phyloP scores from a whole-genome alignment of 2,329 filamentous ascomycete species.

The Pyricularia grisea region DNA sequence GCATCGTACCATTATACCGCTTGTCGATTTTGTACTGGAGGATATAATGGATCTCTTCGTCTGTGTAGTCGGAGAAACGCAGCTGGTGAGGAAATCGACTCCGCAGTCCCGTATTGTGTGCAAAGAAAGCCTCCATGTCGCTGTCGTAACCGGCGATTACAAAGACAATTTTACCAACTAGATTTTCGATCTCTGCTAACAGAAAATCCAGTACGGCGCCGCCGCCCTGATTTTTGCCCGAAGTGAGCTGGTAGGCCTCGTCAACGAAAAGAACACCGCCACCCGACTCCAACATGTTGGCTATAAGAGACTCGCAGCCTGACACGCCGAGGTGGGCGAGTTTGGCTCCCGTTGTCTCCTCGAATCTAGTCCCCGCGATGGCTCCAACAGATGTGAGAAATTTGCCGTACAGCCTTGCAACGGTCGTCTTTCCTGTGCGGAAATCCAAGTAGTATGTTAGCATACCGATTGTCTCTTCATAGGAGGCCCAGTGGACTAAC shows the following conservation, averaged over 20 bases:
- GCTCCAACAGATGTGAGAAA: conserved; percentile 54
- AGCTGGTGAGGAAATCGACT: conserved; percentile 60
- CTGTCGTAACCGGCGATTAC: conserved; percentile 65
- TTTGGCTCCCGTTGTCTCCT: conserved; percentile 59
- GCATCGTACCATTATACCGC: conserved; percentile 46
- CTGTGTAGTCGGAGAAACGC: conserved; percentile 60
- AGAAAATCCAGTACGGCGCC: conserved; percentile 59
- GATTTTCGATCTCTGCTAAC: conserved; percentile 63
- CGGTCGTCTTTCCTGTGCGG: conserved; percentile 58
- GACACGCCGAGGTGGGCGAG: conserved; percentile 54
- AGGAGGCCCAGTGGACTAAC: conserved; percentile 9
- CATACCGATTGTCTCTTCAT: not conserved
- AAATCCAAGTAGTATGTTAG: not conserved
- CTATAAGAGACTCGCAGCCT: conserved; percentile 46
- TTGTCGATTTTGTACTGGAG: conserved; percentile 42
- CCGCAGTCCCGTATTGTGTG: conserved; percentile 61
- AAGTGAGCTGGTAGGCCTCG: conserved; percentile 66
- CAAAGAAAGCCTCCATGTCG: conserved; percentile 69
- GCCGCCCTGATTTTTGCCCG: conserved; percentile 47
- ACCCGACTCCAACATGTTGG: conserved; percentile 43
- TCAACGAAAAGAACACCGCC: conserved; percentile 71
- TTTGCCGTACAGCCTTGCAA: conserved; percentile 59
- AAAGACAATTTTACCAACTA: conserved; percentile 59
- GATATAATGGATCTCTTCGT: conserved; percentile 55
- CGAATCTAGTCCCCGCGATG: conserved; percentile 49